Conservation (phyloP, 1,139 yeast genomes). For the Blastobotrys illinoisensis region DNA sequence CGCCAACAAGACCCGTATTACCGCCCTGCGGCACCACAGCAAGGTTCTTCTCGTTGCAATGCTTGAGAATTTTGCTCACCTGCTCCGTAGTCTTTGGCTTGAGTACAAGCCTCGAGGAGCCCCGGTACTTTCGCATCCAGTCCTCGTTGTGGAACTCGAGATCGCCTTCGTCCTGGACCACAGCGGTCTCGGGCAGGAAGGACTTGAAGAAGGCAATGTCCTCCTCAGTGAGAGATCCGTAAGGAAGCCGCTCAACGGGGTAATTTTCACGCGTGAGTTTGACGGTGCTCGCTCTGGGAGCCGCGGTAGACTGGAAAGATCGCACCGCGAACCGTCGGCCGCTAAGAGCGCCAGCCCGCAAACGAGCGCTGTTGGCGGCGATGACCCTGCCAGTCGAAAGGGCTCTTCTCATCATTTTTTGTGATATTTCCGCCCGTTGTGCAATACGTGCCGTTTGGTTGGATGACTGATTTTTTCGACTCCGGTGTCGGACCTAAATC, state of each 20-base stretch:
- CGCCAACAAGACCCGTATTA: slow-evolving; percentile 94
- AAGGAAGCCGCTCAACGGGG: slow-evolving; percentile 26
- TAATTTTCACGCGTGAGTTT: slow-evolving; percentile 32
- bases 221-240: slow-evolving; percentile 42
- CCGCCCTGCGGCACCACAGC: slow-evolving; percentile 98
- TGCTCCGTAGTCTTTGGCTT: slow-evolving; percentile 83
- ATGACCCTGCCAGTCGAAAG: background rate
- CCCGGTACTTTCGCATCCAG: slow-evolving; percentile 94
- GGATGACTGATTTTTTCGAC: background rate
- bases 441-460: background rate
- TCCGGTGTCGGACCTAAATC: background rate
- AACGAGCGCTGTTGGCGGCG: background rate
- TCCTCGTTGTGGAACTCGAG: slow-evolving; percentile 77
- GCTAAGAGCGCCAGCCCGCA: background rate
- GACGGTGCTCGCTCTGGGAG: slow-evolving; percentile 14
- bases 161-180: slow-evolving; percentile 54
- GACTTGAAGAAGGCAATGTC: slow-evolving; percentile 62
- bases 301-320: background rate
- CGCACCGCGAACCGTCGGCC: slow-evolving; percentile 2
- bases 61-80: slow-evolving; percentile 67
- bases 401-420: background rate
- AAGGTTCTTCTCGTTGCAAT: slow-evolving; percentile 70
- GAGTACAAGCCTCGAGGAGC: slow-evolving; percentile 74
- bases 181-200: slow-evolving; percentile 47
- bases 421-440: background rate